Percentiles rank a stretch among this genome's conserved stretches.
Evolutionary conservation across 164 flowering plant species (phyloP).

Genomic region (Aristolochia fimbriata): DNA sequence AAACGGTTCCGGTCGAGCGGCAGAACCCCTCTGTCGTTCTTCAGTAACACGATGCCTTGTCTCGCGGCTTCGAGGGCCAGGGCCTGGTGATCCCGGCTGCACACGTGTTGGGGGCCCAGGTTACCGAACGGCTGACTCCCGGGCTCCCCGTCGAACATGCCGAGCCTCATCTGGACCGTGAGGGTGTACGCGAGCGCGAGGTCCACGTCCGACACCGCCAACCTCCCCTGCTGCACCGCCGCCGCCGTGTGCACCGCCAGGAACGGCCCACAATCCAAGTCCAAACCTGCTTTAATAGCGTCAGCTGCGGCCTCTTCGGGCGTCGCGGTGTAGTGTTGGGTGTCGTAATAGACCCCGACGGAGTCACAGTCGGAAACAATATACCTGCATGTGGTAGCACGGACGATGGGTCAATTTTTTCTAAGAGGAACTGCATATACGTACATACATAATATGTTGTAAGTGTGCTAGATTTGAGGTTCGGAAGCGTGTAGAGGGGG

Average conservation of each 20-base stretch:
- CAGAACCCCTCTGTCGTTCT: constrained; percentile 46
- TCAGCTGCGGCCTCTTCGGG: constrained; percentile 91
- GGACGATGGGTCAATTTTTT: too few relatives aligned
- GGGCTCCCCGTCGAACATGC: constrained; percentile 83
- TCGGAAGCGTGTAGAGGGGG: neutral
- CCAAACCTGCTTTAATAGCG: constrained; percentile 91
- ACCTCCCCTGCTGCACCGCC: constrained; percentile 40
- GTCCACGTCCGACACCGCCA: constrained; percentile 47
- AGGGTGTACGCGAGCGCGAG: constrained; percentile 54
- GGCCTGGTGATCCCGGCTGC: constrained; percentile 49
- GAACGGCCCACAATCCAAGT: constrained; percentile 92
- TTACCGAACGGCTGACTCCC: constrained; percentile 46
- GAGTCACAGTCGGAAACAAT: constrained; percentile 98
- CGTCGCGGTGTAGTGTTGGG: constrained; percentile 70
- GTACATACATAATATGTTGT: too few relatives aligned
- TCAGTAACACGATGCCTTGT: constrained; percentile 83
- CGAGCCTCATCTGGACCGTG: constrained; percentile 81
- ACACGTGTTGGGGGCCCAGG: constrained; percentile 57
- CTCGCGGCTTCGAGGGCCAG: constrained; percentile 86
- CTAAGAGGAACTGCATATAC: too few relatives aligned
- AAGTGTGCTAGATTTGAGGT: neutral
- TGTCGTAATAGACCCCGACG: constrained; percentile 58
- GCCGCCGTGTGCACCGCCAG: constrained; percentile 49
- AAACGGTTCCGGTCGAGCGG: constrained; percentile 47
- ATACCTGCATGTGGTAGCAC: too few relatives aligned